A percentile compares a stretch with the other conserved stretches of the same genome.
phyloP scores from a whole-genome alignment of 805 yeast genomes.

The Lachancea quebecensis region DNA sequence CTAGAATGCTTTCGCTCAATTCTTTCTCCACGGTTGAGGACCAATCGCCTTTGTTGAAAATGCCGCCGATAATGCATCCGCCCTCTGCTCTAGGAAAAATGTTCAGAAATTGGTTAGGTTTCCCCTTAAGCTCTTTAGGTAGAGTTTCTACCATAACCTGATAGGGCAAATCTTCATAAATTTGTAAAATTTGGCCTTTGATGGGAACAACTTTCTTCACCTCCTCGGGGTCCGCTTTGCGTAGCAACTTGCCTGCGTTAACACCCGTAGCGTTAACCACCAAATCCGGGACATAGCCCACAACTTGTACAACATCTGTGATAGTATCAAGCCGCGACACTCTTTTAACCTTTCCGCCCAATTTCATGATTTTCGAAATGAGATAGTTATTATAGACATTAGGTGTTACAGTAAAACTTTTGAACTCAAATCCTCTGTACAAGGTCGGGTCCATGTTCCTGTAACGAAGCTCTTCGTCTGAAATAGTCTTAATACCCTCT shows the following conservation, averaged over 20 bases:
- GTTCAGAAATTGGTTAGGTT: slow-evolving; percentile 41
- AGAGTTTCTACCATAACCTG: slow-evolving; percentile 31
- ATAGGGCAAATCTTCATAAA: slow-evolving; percentile 38
- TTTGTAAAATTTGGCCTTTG: slow-evolving; percentile 53
- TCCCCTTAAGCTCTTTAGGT: slow-evolving; percentile 16
- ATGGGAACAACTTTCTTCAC: slow-evolving; percentile 39
- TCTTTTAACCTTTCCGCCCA: slow-evolving; percentile 46
- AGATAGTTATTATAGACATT: slow-evolving; percentile 50
- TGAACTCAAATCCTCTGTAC: slow-evolving; percentile 40
- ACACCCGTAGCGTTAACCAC: slow-evolving; percentile 57
- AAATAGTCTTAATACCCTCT: slow-evolving; percentile 34
- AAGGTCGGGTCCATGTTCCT: slow-evolving; percentile 30
- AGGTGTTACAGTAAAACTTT: slow-evolving; percentile 54
- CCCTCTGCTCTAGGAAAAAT: slow-evolving; percentile 69
- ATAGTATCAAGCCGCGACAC: slow-evolving; percentile 35
- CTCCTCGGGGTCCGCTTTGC: slow-evolving; percentile 38
- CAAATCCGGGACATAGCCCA: slow-evolving; percentile 38
- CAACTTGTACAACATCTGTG: slow-evolving; percentile 40
- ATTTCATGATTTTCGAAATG: slow-evolving; percentile 36
- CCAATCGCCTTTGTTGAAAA: slow-evolving; percentile 29
- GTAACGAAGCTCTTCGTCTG: slow-evolving; percentile 28
- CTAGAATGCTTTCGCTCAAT: slow-evolving; percentile 42
- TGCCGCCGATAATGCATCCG: slow-evolving; percentile 63
- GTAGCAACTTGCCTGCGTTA: slow-evolving; percentile 31
- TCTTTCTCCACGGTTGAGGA: slow-evolving; percentile 35